Percentiles rank a stretch among this genome's conserved stretches.
Evolutionary conservation across 331 rosid genomes (phyloP).

Genomic region (Arachis monticola): DNA sequence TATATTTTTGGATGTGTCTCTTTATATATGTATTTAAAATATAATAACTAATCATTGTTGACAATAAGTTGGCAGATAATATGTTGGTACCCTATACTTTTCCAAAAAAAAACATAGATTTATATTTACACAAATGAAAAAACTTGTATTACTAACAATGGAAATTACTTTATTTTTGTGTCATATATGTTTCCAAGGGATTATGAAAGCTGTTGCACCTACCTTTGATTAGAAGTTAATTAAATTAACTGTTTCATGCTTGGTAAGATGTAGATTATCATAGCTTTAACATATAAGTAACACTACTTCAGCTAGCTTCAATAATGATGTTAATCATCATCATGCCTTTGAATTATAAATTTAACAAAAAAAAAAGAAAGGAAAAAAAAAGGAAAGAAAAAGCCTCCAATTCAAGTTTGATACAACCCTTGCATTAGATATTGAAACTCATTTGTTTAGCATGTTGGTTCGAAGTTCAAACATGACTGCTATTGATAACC

Average conservation of each 20-base stretch:
- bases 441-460: constrained; percentile 1
- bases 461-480: too few relatives aligned
- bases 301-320: constrained; percentile 22
- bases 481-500: too few relatives aligned
- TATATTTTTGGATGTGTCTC: too few relatives aligned
- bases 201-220: not conserved
- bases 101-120: too few relatives aligned
- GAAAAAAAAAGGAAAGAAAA: not conserved
- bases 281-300: constrained; percentile 28
- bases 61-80: too few relatives aligned
- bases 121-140: too few relatives aligned
- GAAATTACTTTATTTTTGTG: too few relatives aligned
- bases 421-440: constrained; percentile 1
- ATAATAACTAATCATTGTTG: too few relatives aligned
- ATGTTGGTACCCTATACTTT: too few relatives aligned
- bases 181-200: not conserved
- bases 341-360: constrained; percentile 8
- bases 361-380: not conserved
- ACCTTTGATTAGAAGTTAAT: constrained; percentile 51
- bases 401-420: not conserved
- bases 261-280: constrained; percentile 29
- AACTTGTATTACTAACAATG: too few relatives aligned
- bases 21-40: too few relatives aligned
- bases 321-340: not conserved
- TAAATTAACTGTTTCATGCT: constrained; percentile 33